Percentiles rank a stretch among this genome's conserved stretches.
phyloP scores from a whole-genome alignment of 805 yeast genomes.

The Torulaspora quercuum region DNA sequence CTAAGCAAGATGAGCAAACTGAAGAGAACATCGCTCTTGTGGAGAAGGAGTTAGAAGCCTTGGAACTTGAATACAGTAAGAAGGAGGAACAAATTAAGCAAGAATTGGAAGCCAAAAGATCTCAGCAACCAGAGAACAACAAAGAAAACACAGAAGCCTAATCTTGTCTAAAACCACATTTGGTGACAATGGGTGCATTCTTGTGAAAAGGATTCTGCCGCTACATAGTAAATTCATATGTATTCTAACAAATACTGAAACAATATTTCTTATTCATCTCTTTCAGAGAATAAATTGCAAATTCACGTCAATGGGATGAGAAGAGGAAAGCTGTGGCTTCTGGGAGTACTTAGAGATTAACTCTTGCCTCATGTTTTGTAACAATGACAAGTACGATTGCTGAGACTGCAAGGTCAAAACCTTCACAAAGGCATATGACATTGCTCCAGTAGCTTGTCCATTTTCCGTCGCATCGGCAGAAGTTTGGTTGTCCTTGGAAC shows the following conservation, averaged over 20 bases:
- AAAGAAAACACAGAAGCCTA: slow-evolving; percentile 17
- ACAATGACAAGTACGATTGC: slow-evolving; percentile 64
- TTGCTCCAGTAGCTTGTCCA: slow-evolving; percentile 76
- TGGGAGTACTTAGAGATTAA: slow-evolving; percentile 66
- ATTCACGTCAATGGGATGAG: slow-evolving; percentile 74
- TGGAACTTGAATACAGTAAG: slow-evolving; percentile 51
- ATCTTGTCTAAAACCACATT: slow-evolving; percentile 3
- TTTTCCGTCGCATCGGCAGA: slow-evolving; percentile 76
- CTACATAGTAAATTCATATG: slow-evolving; percentile 6
- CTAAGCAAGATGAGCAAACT: slow-evolving; percentile 78
- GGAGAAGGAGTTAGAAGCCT: slow-evolving; percentile 67
- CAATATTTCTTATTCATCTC: no score
- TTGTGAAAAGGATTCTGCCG: slow-evolving; percentile 1
- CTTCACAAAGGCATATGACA: slow-evolving; percentile 72
- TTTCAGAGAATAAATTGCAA: slow-evolving; percentile 41
- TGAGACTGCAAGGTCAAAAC: slow-evolving; percentile 59
- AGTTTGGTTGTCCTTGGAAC: slow-evolving; percentile 82
- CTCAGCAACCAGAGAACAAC: slow-evolving; percentile 30
- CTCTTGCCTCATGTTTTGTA: slow-evolving; percentile 66
- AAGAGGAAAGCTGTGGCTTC: slow-evolving; percentile 76
- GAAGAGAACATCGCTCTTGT: slow-evolving; percentile 71
- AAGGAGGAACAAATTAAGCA: slow-evolving; percentile 41
- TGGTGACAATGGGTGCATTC: slow-evolving; percentile 2
- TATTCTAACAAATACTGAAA: slow-evolving; percentile 2
- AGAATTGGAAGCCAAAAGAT: slow-evolving; percentile 34